A percentile compares a stretch with the other conserved stretches of the same genome.
These are phyloP conservation scores for Solanum sitiens DNA, from an alignment of 257 asterid genomes.

Conservation along the genomic window DNA sequence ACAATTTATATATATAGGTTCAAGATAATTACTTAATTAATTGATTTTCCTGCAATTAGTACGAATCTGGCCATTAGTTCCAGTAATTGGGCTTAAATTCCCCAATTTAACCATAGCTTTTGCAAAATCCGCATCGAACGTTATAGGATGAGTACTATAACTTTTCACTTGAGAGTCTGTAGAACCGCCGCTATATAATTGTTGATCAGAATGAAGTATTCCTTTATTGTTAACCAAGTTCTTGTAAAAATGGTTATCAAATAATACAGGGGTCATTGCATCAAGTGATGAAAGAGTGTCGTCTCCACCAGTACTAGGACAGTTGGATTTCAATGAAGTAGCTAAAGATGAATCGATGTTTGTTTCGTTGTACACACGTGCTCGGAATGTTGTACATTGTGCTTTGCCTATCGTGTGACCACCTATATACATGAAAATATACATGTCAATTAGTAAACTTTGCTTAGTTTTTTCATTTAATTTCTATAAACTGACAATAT, in stretches of 20 bases:
- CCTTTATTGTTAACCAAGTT: slow-evolving; percentile 30
- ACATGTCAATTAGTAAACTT: not conserved
- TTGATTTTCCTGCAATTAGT: slow-evolving; percentile 46
- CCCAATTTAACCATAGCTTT: slow-evolving; percentile 53
- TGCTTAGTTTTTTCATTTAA: not conserved
- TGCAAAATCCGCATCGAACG: slow-evolving; percentile 39
- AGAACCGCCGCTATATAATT: slow-evolving; percentile 43
- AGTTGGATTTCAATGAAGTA: slow-evolving; percentile 30
- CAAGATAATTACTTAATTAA: not conserved
- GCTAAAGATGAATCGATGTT: slow-evolving; percentile 43
- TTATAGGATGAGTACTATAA: slow-evolving; percentile 13
- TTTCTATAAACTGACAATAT: not conserved
- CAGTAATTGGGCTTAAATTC: slow-evolving; percentile 37
- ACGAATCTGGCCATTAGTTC: slow-evolving; percentile 41
- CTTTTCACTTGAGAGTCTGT: slow-evolving; percentile 29
- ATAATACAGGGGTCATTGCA: slow-evolving; percentile 20
- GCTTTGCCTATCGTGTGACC: slow-evolving; percentile 63
- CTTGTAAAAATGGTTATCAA: slow-evolving; percentile 42
- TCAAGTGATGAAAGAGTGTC: slow-evolving; percentile 39
- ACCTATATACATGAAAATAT: slow-evolving; percentile 12
- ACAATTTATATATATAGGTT: no score
- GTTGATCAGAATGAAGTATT: slow-evolving; percentile 56
- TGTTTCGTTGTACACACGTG: slow-evolving; percentile 47
- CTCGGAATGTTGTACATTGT: slow-evolving; percentile 36
- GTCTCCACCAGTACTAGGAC: slow-evolving; percentile 40